Base-by-base conservation (phyloP, 2,329 filamentous ascomycete genomes). In the Cryphonectria carpinicola region DNA sequence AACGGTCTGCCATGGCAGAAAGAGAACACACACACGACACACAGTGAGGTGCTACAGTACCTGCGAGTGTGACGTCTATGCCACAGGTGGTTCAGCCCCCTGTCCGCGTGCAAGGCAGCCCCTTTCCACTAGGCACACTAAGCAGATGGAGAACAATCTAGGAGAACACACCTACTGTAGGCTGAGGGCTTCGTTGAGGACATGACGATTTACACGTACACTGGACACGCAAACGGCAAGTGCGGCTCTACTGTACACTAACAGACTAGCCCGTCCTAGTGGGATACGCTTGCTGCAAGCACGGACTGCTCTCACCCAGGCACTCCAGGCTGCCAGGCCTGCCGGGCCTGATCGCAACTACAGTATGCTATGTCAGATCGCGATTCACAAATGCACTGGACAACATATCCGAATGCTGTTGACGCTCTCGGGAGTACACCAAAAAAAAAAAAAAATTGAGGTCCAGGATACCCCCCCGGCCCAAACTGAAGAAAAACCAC, bases 201-300 rank as follows among this genome's bases (percentile, higher is more conserved):
- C 13, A 58, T 58, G 54, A 58, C 54, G 54, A 32, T 32, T 32
- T 56, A 28, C 54, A 58, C 54, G 28, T 8, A 32, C 5, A 58
- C 54, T 58, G 4, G 54, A 58, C 54, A 58, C 54, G 54, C 54
- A 58, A 58, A 58, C 54, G 54, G 54, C 54, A 58, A 58, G 54
- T 32, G 54, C 54, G 25, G 54, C 54, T 58, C 25, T 58, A 32
- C 25, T 32, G 25, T 32, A 14, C 54, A 32, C 54, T 32, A 32
- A 32, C 54, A 58, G 25, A 35, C 54, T 32, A 58, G 54, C 5
- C 54, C 6, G 28, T 32, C 25, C 25, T 58, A 58, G 54, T 19
- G 28, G 8, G 28, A 6, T 6, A 32, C 54, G 54, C 25, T 35
- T 58, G 54, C 25, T 58, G 54, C 54, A 58, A 32, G 54, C 54